Evolutionary conservation across 2,329 filamentous ascomycete species (phyloP).

Genomic region (Sarocladium kiliense): DNA sequence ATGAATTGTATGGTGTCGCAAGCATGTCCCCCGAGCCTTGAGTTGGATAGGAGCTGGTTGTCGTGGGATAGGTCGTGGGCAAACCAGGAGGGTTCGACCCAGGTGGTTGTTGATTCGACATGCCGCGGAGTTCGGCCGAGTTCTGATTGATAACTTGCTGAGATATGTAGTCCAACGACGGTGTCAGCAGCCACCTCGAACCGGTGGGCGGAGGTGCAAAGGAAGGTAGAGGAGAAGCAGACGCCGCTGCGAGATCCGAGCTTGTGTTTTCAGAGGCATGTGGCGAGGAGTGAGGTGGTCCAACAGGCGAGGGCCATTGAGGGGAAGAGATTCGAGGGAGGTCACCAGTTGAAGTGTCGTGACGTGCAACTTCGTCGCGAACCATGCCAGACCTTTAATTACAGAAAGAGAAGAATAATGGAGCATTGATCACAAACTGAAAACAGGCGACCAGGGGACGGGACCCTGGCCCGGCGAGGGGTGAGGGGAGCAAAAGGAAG

Average conservation of each 20-base stretch:
- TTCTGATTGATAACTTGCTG: background rate
- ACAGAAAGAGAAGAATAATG: slow-evolving; percentile 6
- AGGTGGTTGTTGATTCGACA: slow-evolving; percentile 9
- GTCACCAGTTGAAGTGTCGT: slow-evolving; percentile 5
- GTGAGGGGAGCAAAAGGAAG: slow-evolving; percentile 10
- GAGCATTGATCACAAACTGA: slow-evolving; percentile 5
- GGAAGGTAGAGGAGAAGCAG: slow-evolving; percentile 1
- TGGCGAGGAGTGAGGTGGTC: slow-evolving; percentile 1
- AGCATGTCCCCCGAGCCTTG: background rate
- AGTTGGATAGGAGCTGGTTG: background rate
- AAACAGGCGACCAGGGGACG: slow-evolving; percentile 4
- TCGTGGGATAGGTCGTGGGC: slow-evolving; percentile 1
- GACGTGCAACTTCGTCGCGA: slow-evolving; percentile 6
- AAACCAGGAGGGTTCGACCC: slow-evolving; percentile 7
- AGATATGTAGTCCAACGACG: background rate
- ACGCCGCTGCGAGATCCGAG: slow-evolving; percentile 1
- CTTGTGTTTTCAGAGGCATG: slow-evolving; percentile 5
- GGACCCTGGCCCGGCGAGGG: slow-evolving; percentile 8
- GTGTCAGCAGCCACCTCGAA: background rate
- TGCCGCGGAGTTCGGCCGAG: background rate
- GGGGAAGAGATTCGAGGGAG: background rate
- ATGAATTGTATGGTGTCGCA: background rate
- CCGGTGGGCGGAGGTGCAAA: background rate
- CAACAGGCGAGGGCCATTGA: background rate
- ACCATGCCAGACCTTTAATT: slow-evolving; percentile 9